Percentiles rank a stretch among this genome's conserved stretches.
Evolutionary conservation across 371 early-diverging fungal species (phyloP).

Genomic region (Apophysomyces ossiformis): DNA sequence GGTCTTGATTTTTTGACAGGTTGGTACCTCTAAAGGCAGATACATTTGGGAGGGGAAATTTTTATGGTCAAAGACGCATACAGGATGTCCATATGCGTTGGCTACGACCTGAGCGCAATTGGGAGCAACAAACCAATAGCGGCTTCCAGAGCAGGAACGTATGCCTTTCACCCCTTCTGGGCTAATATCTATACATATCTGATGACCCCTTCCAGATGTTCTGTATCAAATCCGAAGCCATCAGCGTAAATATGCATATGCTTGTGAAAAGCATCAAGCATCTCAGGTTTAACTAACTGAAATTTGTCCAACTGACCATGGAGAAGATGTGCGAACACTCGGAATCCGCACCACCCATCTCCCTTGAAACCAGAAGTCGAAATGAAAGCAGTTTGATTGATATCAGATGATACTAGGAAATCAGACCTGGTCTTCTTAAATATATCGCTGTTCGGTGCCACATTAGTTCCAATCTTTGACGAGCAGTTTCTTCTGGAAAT

Average conservation of each 20-base stretch:
- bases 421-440: background rate
- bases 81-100: background rate
- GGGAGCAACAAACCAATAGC: slow-evolving; percentile 2
- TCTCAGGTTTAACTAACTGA: background rate
- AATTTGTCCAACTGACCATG: background rate
- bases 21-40: background rate
- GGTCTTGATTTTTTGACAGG: background rate
- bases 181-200: background rate
- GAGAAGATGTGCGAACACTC: background rate
- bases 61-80: background rate
- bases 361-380: background rate
- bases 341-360: background rate
- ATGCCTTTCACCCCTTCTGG: background rate
- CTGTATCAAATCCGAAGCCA: background rate
- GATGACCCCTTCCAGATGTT: background rate
- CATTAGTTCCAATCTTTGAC: background rate
- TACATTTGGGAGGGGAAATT: background rate
- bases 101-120: slow-evolving; percentile 4
- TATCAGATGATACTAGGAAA: background rate
- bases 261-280: background rate
- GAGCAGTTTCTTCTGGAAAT: background rate
- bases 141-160: background rate
- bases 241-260: background rate
- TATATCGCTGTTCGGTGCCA: background rate
- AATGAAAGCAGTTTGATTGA: background rate